These are phyloP conservation scores for Globisporangium splendens DNA, from an alignment of 352 stramenopile genomes.

Conservation along the genomic window DNA sequence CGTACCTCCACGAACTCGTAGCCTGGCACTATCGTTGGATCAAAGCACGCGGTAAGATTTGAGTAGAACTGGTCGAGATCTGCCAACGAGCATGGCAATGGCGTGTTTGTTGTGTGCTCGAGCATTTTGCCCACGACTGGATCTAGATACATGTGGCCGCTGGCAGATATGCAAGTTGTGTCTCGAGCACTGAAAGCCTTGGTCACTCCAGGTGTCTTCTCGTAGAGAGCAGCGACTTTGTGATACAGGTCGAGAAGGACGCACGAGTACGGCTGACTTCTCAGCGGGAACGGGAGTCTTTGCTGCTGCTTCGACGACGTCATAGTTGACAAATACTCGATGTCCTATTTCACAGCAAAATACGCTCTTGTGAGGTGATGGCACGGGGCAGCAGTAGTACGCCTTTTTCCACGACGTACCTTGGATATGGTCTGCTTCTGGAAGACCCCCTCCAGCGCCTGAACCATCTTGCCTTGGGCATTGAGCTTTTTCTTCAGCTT, in stretches of 20 bases:
- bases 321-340: too few relatives aligned
- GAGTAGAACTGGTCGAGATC: neutral
- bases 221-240: neutral
- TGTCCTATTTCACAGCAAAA: neutral
- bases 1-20: neutral
- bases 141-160: neutral
- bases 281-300: too few relatives aligned
- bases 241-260: too few relatives aligned
- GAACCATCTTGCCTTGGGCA: neutral
- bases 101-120: constrained; percentile 1
- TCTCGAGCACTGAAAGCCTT: neutral
- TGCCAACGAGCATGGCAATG: neutral
- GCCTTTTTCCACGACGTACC: neutral
- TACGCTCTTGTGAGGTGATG: neutral
- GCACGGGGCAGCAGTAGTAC: neutral
- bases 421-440: neutral
- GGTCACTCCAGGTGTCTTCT: neutral
- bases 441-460: neutral
- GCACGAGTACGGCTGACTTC: too few relatives aligned
- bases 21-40: neutral
- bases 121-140: neutral
- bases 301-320: too few relatives aligned
- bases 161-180: neutral
- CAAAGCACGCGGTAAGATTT: neutral
- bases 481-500: neutral